Evolutionary conservation across 306 rosid species (phyloP).

Genomic region (Malus fusca): DNA sequence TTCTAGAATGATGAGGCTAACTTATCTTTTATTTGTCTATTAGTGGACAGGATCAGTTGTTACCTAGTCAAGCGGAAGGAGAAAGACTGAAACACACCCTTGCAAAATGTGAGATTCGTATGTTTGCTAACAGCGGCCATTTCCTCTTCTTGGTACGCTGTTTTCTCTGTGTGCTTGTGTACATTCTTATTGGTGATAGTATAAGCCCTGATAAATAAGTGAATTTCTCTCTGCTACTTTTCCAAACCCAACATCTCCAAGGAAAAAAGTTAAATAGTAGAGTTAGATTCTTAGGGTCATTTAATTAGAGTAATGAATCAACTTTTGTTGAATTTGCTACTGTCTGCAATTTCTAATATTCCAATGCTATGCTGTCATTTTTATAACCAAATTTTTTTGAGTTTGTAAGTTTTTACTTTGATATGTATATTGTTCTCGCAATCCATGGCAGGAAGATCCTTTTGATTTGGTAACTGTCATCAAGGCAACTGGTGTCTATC

Average conservation of each 20-base stretch:
- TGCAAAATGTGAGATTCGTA: slow-evolving; percentile 52
- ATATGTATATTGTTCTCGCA: not conserved
- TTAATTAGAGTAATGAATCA: too few species aligned
- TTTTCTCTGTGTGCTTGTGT: slow-evolving; percentile 7
- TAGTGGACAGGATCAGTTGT: slow-evolving; percentile 71
- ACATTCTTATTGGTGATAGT: not conserved
- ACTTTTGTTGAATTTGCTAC: not conserved
- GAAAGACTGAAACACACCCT: slow-evolving; percentile 38
- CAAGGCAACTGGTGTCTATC: slow-evolving; percentile 62
- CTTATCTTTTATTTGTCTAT: slow-evolving; percentile 20
- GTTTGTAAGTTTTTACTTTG: not conserved
- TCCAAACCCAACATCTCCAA: not conserved
- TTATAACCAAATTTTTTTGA: not conserved
- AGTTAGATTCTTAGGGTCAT: too few species aligned
- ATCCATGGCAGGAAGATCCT: slow-evolving; percentile 53
- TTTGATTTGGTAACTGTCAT: slow-evolving; percentile 60
- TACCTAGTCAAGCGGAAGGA: slow-evolving; percentile 66
- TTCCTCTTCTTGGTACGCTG: slow-evolving; percentile 69
- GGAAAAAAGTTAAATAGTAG: too few species aligned
- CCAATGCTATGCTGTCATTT: not conserved
- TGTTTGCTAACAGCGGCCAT: slow-evolving; percentile 59
- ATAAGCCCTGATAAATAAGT: not conserved
- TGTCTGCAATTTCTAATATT: not conserved
- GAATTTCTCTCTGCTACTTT: not conserved
- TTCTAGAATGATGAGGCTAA: slow-evolving; percentile 17